Conservation (phyloP, 495 filamentous ascomycete genomes). For the Lentithecium fluviatile region DNA sequence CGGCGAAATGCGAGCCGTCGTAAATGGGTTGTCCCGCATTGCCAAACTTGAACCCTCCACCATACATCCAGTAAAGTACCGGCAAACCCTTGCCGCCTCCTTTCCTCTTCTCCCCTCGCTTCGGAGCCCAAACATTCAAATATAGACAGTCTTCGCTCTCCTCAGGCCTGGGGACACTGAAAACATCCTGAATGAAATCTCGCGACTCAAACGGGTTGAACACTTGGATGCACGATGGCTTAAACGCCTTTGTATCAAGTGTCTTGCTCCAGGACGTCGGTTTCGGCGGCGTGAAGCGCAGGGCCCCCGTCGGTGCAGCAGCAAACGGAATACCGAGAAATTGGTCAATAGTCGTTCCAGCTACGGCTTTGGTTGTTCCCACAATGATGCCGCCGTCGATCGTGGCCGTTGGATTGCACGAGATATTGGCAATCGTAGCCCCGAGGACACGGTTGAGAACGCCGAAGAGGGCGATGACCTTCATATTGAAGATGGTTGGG, state of each 20-base stretch:
- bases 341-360: background rate
- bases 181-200: slow-evolving; percentile 38
- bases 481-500: background rate
- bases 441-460: too few relatives aligned
- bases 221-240: slow-evolving; percentile 2
- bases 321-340: slow-evolving; percentile 15
- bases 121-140: slow-evolving; percentile 44
- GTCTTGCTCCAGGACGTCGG: background rate
- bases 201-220: slow-evolving; percentile 2
- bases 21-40: slow-evolving; percentile 14
- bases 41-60: slow-evolving; percentile 27
- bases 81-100: slow-evolving; percentile 45
- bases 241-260: background rate
- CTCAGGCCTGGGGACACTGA: slow-evolving; percentile 36
- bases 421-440: too few relatives aligned
- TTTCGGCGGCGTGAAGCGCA: slow-evolving; percentile 3
- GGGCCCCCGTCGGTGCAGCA: background rate
- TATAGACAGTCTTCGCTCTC: slow-evolving; percentile 48
- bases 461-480: too few relatives aligned
- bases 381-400: background rate
- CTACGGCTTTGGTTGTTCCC: background rate
- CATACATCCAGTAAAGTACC: slow-evolving; percentile 35
- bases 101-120: slow-evolving; percentile 42
- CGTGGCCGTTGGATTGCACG: background rate
- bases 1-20: slow-evolving; percentile 28